Base-by-base conservation (phyloP, 179 eudicot species). In the Beta macrorhiza region DNA sequence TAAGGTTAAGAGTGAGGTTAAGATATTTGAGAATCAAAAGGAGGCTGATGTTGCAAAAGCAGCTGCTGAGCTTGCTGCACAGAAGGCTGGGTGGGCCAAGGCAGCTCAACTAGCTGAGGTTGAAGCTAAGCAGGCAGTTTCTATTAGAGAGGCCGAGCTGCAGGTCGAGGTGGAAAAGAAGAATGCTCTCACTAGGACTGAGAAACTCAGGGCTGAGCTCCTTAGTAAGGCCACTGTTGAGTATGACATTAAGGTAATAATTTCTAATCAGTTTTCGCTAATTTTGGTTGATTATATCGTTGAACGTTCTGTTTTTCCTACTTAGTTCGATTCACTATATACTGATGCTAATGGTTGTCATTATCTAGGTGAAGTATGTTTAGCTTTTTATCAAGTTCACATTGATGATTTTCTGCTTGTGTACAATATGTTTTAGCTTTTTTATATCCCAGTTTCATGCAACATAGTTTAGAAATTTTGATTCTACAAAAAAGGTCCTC, bases 21-120 rank as follows among this genome's bases (percentile, higher is more conserved):
- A 83, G 80, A 85, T 87, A 12, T 87, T 72, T 61, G 85, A 83
- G 86, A 82, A 82, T 42, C 81, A 85, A 59, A 81, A 82, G 80
- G 84, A 79, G 4, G 88, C 90, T 32, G 88, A 87, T 72, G 85
- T 83, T 61, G 87, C 86, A 13, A 74, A 78, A 72, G 87, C 89
- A 10, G 81, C 76, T 19, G 75, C 90, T 29, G 88, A 85, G 49
- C 53, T 84, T 63, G 79, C 83, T 10, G 78, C 80, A 53, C 76
- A 80, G 76, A 87, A 80, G 74, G 87, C 87, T 1, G 80, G 71
- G 0, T 87, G 87, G 87, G 11, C 79, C 25, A 76, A 67, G 61
- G 72, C 73, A 8, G 87, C 89, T 2, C 58, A 80, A 72, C 51
- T 87, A 45, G 89, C 87, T 2, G 67, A 81, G 56, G 83, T 86